phyloP scores from a whole-genome alignment of 768 basidiomycete genomes.

The Auricularia sp. region DNA sequence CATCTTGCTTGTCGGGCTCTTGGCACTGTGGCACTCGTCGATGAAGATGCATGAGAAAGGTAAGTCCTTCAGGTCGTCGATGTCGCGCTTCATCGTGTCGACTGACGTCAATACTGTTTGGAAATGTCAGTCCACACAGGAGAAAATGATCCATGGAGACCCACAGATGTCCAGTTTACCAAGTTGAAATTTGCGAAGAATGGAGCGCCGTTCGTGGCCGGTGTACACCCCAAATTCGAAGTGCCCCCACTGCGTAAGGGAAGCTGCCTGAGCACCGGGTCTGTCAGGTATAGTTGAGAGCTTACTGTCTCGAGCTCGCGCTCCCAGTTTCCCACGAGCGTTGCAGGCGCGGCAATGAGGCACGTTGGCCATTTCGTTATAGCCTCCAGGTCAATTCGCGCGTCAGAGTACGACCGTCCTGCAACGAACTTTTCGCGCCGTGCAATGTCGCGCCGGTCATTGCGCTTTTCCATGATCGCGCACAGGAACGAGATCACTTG shows the following conservation, averaged over 20 bases:
- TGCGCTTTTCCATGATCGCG: slow-evolving; percentile 82
- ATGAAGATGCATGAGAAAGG: slow-evolving; percentile 67
- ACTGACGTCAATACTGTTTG: slow-evolving; percentile 68
- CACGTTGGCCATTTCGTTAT: slow-evolving; percentile 71
- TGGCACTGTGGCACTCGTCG: slow-evolving; percentile 87
- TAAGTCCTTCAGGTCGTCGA: slow-evolving; percentile 56
- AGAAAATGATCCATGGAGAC: slow-evolving; percentile 19
- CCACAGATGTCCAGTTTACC: slow-evolving; percentile 78
- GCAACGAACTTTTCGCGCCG: slow-evolving; percentile 63
- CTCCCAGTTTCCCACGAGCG: slow-evolving; percentile 82
- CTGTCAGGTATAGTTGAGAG: slow-evolving; percentile 4
- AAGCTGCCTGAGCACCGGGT: neutral
- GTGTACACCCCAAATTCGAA: slow-evolving; percentile 77
- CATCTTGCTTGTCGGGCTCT: slow-evolving; percentile 62
- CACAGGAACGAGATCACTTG: slow-evolving; percentile 85
- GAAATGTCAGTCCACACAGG: neutral
- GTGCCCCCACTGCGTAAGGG: slow-evolving; percentile 69
- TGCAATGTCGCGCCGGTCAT: slow-evolving; percentile 50
- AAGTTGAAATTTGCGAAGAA: slow-evolving; percentile 62
- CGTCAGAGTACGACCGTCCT: slow-evolving; percentile 47
- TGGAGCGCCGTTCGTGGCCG: slow-evolving; percentile 45
- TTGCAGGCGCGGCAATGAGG: slow-evolving; percentile 78
- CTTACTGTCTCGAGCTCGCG: slow-evolving; percentile 75
- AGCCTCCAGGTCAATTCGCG: slow-evolving; percentile 22
- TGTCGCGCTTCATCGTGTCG: slow-evolving; percentile 62